A percentile compares a stretch with the other conserved stretches of the same genome.
phyloP scores from a whole-genome alignment of 2,329 filamentous ascomycete species.

The Fusarium tupiense region DNA sequence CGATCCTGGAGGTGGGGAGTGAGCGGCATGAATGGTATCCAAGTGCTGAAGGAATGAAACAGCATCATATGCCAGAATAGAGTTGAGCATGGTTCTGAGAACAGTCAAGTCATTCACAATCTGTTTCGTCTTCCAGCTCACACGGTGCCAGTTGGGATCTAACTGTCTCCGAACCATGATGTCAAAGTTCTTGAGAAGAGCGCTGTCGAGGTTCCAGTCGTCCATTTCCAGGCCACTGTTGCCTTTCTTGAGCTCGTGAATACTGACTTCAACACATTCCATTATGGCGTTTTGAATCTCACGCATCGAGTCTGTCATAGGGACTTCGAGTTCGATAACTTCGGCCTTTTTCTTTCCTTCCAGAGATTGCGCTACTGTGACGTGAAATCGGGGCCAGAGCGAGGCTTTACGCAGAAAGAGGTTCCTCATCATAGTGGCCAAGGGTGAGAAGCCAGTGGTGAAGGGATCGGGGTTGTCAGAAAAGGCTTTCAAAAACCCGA shows the following conservation, averaged over 20 bases:
- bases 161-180: slow-evolving; percentile 87
- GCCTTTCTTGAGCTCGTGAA: slow-evolving; percentile 90
- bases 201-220: slow-evolving; percentile 95
- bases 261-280: slow-evolving; percentile 95
- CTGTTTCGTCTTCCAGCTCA: slow-evolving; percentile 93
- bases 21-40: slow-evolving; percentile 91
- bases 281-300: slow-evolving; percentile 94
- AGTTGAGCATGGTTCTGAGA: slow-evolving; percentile 83
- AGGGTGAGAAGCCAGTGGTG: slow-evolving; percentile 84
- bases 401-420: slow-evolving; percentile 89
- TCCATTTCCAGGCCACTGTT: slow-evolving; percentile 94
- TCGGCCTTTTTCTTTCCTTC: slow-evolving; percentile 95
- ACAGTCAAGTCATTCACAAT: slow-evolving; percentile 91
- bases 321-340: slow-evolving; percentile 94
- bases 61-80: slow-evolving; percentile 84
- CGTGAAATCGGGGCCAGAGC: slow-evolving; percentile 92
- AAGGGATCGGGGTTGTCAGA: slow-evolving; percentile 94
- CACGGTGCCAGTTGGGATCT: slow-evolving; percentile 96
- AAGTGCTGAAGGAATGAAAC: slow-evolving; percentile 93
- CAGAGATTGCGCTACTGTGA: slow-evolving; percentile 86
- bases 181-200: slow-evolving; percentile 92
- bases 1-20: slow-evolving; percentile 87
- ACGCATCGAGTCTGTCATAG: slow-evolving; percentile 94
- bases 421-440: slow-evolving; percentile 89
- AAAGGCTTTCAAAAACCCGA: slow-evolving; percentile 94